These are phyloP conservation scores for Neocallimastix lanati DNA, from an alignment of 192 early-diverging fungal species.

Conservation along the genomic window DNA sequence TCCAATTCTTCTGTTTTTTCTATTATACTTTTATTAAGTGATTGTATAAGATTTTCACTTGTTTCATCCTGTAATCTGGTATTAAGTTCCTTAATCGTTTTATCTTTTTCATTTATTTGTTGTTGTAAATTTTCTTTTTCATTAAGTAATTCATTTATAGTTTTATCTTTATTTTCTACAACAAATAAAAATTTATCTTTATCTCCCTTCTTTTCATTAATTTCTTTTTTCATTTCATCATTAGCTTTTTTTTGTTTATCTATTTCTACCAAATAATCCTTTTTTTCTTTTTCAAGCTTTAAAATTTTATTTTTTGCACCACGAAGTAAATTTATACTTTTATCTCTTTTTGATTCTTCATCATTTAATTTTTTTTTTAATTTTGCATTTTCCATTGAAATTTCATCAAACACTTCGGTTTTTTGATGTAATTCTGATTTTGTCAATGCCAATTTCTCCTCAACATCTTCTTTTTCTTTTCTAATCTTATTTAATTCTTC, in stretches of 20 bases:
- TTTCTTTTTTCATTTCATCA: neutral
- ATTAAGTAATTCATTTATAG: neutral
- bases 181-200: neutral
- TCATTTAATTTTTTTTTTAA: neutral
- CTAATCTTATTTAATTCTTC: neutral
- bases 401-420: neutral
- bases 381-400: neutral
- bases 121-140: neutral
- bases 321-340: neutral
- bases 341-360: neutral
- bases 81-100: neutral
- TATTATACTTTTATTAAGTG: neutral
- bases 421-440: neutral
- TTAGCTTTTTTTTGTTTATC: neutral
- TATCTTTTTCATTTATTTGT: neutral
- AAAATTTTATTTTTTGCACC: neutral
- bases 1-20: neutral
- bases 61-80: neutral
- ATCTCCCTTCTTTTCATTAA: neutral
- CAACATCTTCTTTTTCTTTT: neutral
- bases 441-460: neutral
- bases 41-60: neutral
- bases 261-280: neutral
- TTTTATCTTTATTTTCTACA: neutral
- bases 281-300: neutral